Evolutionary conservation across 108 stramenopile genomes (phyloP), one percentile per base, ranked within the genome.

Genomic region (Fragilaria crotonensis): DNA sequence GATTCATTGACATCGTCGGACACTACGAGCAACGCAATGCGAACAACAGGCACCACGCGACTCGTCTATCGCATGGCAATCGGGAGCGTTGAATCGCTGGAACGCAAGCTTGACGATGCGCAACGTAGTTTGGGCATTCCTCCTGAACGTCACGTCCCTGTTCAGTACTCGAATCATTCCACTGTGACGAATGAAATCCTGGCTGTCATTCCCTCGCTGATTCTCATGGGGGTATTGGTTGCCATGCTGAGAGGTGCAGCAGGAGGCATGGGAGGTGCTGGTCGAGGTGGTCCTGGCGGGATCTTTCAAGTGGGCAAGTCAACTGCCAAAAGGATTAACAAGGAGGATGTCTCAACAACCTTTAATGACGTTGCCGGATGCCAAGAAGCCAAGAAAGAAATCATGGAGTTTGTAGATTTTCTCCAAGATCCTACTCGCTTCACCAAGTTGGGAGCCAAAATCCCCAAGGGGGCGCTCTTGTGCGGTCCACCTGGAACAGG

Each of bases 1-100:
- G 51, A 52, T n/a, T 52, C 23, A 23, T 52, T 52, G 18, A 1
- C 18, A 52, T 26, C 23, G 25, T 3, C 18, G 51, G 51, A 25
- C 54, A 11, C 5, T 29, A 55, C 2, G 26, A 5, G n/a, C 52
- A 25, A 52, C 52, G 33, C 28, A 53, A 57, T 0, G 23, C 9
- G 45, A 51, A 57, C 59, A 63, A 41, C 59, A 60, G 2, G 63
- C 59, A 48, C 61, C 20, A 46, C 52, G 27, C 59, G 33, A 41
- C 54, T 90, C 22, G 78, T 82, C 1, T 95, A 95, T 76, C 85
- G 85, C 53, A 97, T 97, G 71, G 79, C 75, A 30, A 97, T 99
- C 64, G 96, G 96, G 1, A 83, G 80, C 59, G 94, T 97, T n/a
- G 96, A 97, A 61, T 78, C 82, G 9, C 97, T 99, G 66, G 98